Base-by-base conservation (phyloP, 805 yeast species). In the Candida maris region DNA sequence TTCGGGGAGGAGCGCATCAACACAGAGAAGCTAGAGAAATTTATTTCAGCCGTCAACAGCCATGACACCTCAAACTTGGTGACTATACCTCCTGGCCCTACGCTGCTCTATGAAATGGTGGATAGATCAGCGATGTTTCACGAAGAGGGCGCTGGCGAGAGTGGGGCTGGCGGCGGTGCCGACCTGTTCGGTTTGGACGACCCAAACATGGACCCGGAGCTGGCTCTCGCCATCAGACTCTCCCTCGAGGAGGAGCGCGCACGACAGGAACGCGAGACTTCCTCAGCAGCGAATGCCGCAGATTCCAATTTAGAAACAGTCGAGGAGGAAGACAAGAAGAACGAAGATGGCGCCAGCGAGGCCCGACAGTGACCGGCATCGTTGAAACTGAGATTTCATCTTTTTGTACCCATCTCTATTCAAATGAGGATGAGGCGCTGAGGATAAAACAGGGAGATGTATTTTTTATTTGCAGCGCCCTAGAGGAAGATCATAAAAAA, bases 181-280 rank as follows among this genome's bases (percentile, higher is more conserved):
- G 72, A 68, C 41, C 73, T 67, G 33, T 78, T 77, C 63, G 86
- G 79, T 39, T 72, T 81, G 54, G 77, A 76, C 26, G 97, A 91
- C 62, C 91, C 96, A 21, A 79, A 80, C 48, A 83, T 87, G 79
- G 98, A 93, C 54, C 97, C 97, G 21, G 98, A 93, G 63, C 75
- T 93, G 57, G 98, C 97, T 0, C 71, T 93, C 70, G 98, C 97
- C 1, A 75, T 93, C 54, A 79, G 97, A 57, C 70, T 93, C 61
- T 91, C 97, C 1, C 70, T 93, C 54, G 97, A 93, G 57, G 98
- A 93, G 57, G 97, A 91, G 59, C 85, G 82, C 52, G 81, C 85
- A 34, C 79, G 97, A 66, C 96, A 87, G 57, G 95, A 85, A 47
- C 75, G 89, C 56, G 80, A 78, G 49, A 70, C 76, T 21, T 59